Percentiles rank a stretch among this genome's conserved stretches.
Evolutionary conservation across 2,329 filamentous ascomycete species (phyloP).

Genomic region (Coniochaeta pulveracea): DNA sequence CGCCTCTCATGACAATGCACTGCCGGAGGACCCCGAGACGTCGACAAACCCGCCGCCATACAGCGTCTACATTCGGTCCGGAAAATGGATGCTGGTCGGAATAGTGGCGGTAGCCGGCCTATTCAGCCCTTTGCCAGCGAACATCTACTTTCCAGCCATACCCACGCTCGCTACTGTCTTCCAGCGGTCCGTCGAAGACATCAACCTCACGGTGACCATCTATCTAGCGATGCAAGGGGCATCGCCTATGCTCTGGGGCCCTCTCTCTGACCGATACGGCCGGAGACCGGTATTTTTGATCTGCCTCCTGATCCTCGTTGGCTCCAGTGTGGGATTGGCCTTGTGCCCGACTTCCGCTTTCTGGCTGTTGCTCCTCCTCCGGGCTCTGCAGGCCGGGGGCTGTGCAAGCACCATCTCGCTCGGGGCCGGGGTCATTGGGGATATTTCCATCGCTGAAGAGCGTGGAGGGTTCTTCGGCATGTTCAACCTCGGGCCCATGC

Average conservation of each 20-base stretch:
- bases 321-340: conserved; percentile 19
- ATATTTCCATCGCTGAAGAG: conserved; percentile 19
- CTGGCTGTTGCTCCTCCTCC: conserved; percentile 20
- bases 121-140: conserved; percentile 20
- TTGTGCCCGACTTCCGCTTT: conserved; percentile 19
- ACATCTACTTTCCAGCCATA: conserved; percentile 22
- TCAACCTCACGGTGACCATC: conserved; percentile 21
- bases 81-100: conserved; percentile 16
- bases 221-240: conserved; percentile 21
- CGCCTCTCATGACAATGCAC: background rate
- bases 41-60: conserved; percentile 8
- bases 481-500: conserved; percentile 22
- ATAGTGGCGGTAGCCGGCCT: conserved; percentile 17
- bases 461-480: conserved; percentile 21
- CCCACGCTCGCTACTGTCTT: conserved; percentile 17
- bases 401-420: conserved; percentile 23
- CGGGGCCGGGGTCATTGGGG: conserved; percentile 20
- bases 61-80: conserved; percentile 13
- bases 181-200: conserved; percentile 14
- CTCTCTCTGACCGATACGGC: conserved; percentile 21
- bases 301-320: conserved; percentile 19
- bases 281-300: conserved; percentile 17
- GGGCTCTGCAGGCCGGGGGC: conserved; percentile 19
- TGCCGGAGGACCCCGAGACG: background rate
- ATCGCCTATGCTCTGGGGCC: conserved; percentile 22